These are phyloP conservation scores for Dactylis glomerata DNA, from an alignment of 176 grass and related monocot genomes.

Conservation along the genomic window DNA sequence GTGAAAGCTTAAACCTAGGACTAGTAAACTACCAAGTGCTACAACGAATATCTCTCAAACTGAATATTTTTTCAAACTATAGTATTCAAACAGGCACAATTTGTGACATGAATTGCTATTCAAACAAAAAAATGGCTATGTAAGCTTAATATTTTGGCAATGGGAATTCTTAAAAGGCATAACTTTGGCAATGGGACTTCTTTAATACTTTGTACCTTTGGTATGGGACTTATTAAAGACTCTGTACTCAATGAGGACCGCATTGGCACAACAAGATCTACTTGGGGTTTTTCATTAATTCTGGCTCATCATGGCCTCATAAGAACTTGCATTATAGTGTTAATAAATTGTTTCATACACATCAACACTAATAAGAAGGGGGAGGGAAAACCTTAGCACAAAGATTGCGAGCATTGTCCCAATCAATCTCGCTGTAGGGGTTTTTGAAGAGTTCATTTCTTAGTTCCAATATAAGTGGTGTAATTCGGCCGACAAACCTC, in stretches of 20 bases:
- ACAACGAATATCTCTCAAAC: background rate
- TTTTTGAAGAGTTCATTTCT: conserved; percentile 73
- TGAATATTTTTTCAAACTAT: background rate
- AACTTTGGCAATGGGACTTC: background rate
- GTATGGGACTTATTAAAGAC: background rate
- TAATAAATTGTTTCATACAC: background rate
- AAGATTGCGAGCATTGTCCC: conserved; percentile 83
- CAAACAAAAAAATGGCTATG: background rate
- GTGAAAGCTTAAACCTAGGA: background rate
- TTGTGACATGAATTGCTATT: background rate
- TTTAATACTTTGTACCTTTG: background rate
- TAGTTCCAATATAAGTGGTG: conserved; percentile 53
- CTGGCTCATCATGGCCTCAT: background rate
- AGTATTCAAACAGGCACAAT: background rate
- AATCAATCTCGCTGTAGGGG: conserved; percentile 67
- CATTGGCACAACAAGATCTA: background rate
- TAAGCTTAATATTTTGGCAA: background rate
- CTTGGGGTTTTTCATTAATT: background rate
- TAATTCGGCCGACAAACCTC: conserved; percentile 80
- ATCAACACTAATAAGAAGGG: conserved; percentile 7
- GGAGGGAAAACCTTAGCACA: conserved; percentile 81
- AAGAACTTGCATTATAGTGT: background rate
- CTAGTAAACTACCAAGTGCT: background rate
- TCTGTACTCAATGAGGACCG: background rate
- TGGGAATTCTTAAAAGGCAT: background rate